A percentile compares a stretch with the other conserved stretches of the same genome.
phyloP scores from a whole-genome alignment of 2,329 filamentous ascomycete species.

The Cyclaneusma minus region DNA sequence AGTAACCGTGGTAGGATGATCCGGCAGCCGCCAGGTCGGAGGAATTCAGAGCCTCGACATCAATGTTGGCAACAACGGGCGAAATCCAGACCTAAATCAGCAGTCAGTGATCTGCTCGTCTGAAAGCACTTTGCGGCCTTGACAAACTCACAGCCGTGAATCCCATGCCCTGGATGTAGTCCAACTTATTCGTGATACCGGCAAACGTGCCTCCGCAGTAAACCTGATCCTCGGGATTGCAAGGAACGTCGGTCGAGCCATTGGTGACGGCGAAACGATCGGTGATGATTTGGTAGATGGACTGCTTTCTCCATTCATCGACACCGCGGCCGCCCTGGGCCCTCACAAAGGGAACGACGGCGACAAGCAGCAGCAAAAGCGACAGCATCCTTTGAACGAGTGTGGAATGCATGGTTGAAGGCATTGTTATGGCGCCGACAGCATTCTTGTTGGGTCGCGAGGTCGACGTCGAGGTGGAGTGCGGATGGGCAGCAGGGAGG shows the following conservation, averaged over 20 bases:
- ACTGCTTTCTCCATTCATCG: slow-evolving; percentile 19
- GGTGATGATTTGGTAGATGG: slow-evolving; percentile 25
- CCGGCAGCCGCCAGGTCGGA: slow-evolving; percentile 21
- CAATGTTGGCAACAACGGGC: slow-evolving; percentile 23
- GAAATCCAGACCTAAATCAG: slow-evolving; percentile 25
- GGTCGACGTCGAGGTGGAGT: too few species aligned
- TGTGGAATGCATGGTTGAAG: too few species aligned
- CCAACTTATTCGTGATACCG: slow-evolving; percentile 27
- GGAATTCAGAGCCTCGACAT: too few species aligned
- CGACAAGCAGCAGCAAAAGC: too few species aligned
- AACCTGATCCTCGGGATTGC: slow-evolving; percentile 10
- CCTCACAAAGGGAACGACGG: too few species aligned
- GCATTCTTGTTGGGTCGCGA: too few species aligned
- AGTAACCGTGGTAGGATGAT: slow-evolving; percentile 26
- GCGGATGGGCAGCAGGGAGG: too few species aligned
- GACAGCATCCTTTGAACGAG: too few species aligned
- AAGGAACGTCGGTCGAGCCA: slow-evolving; percentile 17
- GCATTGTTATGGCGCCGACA: too few species aligned
- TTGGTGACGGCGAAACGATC: slow-evolving; percentile 22
- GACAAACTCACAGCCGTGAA: slow-evolving; percentile 13
- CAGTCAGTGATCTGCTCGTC: slow-evolving; percentile 6
- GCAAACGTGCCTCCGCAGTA: slow-evolving; percentile 31
- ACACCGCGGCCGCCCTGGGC: too few species aligned
- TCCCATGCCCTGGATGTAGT: slow-evolving; percentile 28
- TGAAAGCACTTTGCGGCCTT: slow-evolving; percentile 17